phyloP scores from a whole-genome alignment of 2,329 filamentous ascomycete genomes.

The Paecilomyces niveus region DNA sequence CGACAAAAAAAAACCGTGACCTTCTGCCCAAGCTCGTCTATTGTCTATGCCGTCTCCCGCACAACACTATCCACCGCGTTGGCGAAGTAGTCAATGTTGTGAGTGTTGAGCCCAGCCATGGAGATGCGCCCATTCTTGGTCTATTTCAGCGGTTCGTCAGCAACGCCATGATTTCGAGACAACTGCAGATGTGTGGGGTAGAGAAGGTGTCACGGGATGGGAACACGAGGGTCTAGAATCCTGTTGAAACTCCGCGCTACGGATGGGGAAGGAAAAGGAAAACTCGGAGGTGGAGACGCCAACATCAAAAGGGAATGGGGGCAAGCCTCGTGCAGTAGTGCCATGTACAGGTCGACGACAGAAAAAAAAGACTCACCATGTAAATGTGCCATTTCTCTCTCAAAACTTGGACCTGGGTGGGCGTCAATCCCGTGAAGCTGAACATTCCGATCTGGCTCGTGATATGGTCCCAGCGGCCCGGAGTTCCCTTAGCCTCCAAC shows the following conservation, averaged over 20 bases:
- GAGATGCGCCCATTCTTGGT: slow-evolving; percentile 98
- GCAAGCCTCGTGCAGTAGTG: background rate
- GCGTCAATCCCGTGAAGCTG: slow-evolving; percentile 60
- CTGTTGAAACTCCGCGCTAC: background rate
- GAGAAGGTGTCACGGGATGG: background rate
- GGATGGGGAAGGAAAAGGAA: background rate
- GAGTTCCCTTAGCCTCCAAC: slow-evolving; percentile 77
- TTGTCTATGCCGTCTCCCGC: slow-evolving; percentile 25
- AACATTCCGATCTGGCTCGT: slow-evolving; percentile 99
- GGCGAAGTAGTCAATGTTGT: slow-evolving; percentile 90
- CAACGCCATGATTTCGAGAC: background rate
- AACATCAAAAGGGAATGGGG: background rate
- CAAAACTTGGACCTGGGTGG: slow-evolving; percentile 41
- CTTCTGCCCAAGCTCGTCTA: background rate
- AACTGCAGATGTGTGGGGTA: background rate
- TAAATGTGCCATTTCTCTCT: slow-evolving; percentile 45
- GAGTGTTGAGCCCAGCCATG: slow-evolving; percentile 93
- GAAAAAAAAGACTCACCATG: slow-evolving; percentile 31
- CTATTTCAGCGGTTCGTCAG: slow-evolving; percentile 13
- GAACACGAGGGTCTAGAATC: background rate
- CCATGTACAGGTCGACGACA: background rate
- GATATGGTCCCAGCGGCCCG: slow-evolving; percentile 93
- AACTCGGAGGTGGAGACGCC: background rate
- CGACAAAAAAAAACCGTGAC: background rate
- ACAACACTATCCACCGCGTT: slow-evolving; percentile 83